phyloP scores from a whole-genome alignment of 2,329 filamentous ascomycete species.

The Coniochaeta sp. region DNA sequence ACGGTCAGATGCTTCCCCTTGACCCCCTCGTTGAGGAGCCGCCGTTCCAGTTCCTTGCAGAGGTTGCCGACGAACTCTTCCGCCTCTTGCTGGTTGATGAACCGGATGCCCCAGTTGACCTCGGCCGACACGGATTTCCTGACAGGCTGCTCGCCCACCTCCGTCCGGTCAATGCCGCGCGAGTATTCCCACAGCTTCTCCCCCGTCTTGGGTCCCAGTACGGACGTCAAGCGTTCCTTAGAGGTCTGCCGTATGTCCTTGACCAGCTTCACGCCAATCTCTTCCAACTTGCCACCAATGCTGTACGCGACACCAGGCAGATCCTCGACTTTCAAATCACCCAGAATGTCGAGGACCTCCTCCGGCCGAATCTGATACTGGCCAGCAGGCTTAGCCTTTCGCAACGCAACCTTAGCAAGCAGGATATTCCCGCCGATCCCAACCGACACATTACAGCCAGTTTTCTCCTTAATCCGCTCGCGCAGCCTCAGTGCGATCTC shows the following conservation, averaged over 20 bases:
- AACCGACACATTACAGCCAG: slow-evolving; percentile 82
- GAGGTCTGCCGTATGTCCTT: slow-evolving; percentile 73
- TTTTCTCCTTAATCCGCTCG: slow-evolving; percentile 61
- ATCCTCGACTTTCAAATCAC: slow-evolving; percentile 67
- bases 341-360: slow-evolving; percentile 68
- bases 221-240: slow-evolving; percentile 65
- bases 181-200: slow-evolving; percentile 87
- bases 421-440: slow-evolving; percentile 89
- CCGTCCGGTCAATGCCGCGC: slow-evolving; percentile 74
- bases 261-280: slow-evolving; percentile 73
- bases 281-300: slow-evolving; percentile 79
- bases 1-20: slow-evolving; percentile 84
- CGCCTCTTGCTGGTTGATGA: slow-evolving; percentile 83
- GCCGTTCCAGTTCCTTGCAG: slow-evolving; percentile 74
- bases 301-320: slow-evolving; percentile 91
- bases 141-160: slow-evolving; percentile 77
- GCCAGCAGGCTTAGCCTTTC: slow-evolving; percentile 89
- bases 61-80: slow-evolving; percentile 86
- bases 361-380: slow-evolving; percentile 84
- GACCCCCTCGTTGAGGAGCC: slow-evolving; percentile 74
- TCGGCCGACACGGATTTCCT: slow-evolving; percentile 96
- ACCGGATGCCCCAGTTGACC: slow-evolving; percentile 96
- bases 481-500: slow-evolving; percentile 62
- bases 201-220: slow-evolving; percentile 85
- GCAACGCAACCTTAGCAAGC: slow-evolving; percentile 81